Evolutionary conservation across 2,329 filamentous ascomycete species (phyloP), one percentile per base, ranked within the genome.

Genomic region (Exophiala sideris): DNA sequence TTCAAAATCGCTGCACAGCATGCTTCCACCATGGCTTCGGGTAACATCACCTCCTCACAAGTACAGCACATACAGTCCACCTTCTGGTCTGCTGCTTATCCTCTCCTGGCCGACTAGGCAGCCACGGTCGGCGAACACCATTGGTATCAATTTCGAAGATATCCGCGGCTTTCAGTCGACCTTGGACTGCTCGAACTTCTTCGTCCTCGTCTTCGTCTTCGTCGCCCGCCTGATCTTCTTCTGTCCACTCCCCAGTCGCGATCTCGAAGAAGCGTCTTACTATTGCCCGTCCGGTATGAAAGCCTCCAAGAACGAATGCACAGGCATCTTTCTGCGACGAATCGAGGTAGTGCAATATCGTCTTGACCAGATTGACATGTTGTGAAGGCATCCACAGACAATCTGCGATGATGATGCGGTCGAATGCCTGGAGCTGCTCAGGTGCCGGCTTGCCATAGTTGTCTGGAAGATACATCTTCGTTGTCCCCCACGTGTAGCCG

Each of bases 351-450:
- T 80, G 79, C 5, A 76, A 66, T 73, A 84, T 78, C 1, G 79
- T 82, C 11, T 66, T 69, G 9, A 73, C 76, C 12, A 85, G 73
- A 57, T 79, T 81, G 45, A 73, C 71, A 62, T 85, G 82, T 67
- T 84, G 76, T 18, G 68, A 68, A 1, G 69, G 71, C 76, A 84
- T 81, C 81, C 81, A 85, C 55, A 79, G 75, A 67, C 81, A 84
- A 62, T 85, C 82, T 48, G 82, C 81, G 1, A 80, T 79, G 9
- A 85, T 71, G 47, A 85, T 78, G 16, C 79, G 76, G 1, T 75
- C 77, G 63, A 78, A 85, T 4, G 60, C 70, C 10, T 69, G 69
- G 39, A 54, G 60, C 33, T 57, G 60, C 12, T 34, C 38, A 3
- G 29, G 24, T 3, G 48, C 45, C 1, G 46, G 56, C 34, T 54